Percentiles rank a stretch among this genome's conserved stretches.
Evolutionary conservation across 2,329 filamentous ascomycete genomes (phyloP).

Genomic region (Emergomyces orientalis): DNA sequence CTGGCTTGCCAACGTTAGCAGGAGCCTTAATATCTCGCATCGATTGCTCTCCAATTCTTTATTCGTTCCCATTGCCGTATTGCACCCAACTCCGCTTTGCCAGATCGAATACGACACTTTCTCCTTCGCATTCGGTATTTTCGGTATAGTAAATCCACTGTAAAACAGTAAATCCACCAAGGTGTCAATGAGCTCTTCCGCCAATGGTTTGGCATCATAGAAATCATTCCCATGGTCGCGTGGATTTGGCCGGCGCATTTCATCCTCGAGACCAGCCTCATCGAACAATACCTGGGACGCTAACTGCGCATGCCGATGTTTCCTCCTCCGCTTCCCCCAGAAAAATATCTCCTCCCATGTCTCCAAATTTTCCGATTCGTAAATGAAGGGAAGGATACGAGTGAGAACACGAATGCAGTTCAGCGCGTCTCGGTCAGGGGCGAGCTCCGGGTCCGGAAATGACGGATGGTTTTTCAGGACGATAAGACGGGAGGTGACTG

Average conservation of each 20-base stretch:
- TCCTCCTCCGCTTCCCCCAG: slow-evolving; percentile 67
- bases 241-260: slow-evolving; percentile 31
- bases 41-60: slow-evolving; percentile 91
- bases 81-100: slow-evolving; percentile 96
- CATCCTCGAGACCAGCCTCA: slow-evolving; percentile 50
- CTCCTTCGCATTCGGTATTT: slow-evolving; percentile 57
- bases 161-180: slow-evolving; percentile 86
- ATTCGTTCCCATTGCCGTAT: slow-evolving; percentile 74
- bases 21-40: slow-evolving; percentile 75
- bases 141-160: slow-evolving; percentile 76
- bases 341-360: slow-evolving; percentile 91
- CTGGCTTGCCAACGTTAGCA: slow-evolving; percentile 78
- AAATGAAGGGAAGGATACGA: slow-evolving; percentile 78
- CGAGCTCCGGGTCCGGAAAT: slow-evolving; percentile 77
- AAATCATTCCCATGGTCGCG: slow-evolving; percentile 51
- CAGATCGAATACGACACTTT: slow-evolving; percentile 92
- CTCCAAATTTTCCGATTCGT: slow-evolving; percentile 75
- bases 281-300: slow-evolving; percentile 77
- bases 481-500: slow-evolving; percentile 72
- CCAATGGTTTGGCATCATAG: slow-evolving; percentile 76
- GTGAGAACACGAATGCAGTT: slow-evolving; percentile 93
- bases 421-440: slow-evolving; percentile 74
- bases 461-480: slow-evolving; percentile 78
- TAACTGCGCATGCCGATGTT: slow-evolving; percentile 56
- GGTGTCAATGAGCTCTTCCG: slow-evolving; percentile 86